Conservation (phyloP, 306 rosid genomes). For the Urtica urens region DNA sequence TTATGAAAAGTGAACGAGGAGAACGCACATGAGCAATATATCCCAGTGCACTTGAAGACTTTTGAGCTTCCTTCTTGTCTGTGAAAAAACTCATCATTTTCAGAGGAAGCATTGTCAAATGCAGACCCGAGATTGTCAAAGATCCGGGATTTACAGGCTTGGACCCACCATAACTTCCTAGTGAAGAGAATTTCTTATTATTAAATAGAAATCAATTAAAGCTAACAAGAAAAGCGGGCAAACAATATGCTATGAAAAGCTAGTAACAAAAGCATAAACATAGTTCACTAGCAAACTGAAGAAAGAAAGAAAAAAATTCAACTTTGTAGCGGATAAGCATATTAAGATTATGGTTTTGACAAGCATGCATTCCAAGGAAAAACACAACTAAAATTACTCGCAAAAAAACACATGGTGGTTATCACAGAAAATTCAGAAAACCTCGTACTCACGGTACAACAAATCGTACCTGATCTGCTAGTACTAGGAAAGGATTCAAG, state of each 20-base stretch:
- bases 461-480: conserved; percentile 53
- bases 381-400: no score
- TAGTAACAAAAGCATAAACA: not conserved
- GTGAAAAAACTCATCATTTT: conserved; percentile 76
- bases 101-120: conserved; percentile 68
- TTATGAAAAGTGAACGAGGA: conserved; percentile 4
- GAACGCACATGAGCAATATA: conserved; percentile 78
- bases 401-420: no score
- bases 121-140: conserved; percentile 78
- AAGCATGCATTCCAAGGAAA: no score
- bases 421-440: no score
- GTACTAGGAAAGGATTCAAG: conserved; percentile 83
- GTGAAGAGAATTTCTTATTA: not conserved
- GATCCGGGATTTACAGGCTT: conserved; percentile 63
- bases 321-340: no score
- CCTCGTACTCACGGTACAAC: no score
- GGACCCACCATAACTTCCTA: conserved; percentile 54
- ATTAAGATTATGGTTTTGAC: no score
- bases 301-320: no score
- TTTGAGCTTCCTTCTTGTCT: conserved; percentile 86
- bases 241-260: not conserved
- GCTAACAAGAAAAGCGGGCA: conserved; percentile 12
- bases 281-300: no score
- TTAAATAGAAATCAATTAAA: conserved; percentile 8
- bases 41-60: conserved; percentile 87